These are phyloP conservation scores for Psilocybe sp. DNA, from an alignment of 768 basidiomycete genomes.

Conservation along the genomic window DNA sequence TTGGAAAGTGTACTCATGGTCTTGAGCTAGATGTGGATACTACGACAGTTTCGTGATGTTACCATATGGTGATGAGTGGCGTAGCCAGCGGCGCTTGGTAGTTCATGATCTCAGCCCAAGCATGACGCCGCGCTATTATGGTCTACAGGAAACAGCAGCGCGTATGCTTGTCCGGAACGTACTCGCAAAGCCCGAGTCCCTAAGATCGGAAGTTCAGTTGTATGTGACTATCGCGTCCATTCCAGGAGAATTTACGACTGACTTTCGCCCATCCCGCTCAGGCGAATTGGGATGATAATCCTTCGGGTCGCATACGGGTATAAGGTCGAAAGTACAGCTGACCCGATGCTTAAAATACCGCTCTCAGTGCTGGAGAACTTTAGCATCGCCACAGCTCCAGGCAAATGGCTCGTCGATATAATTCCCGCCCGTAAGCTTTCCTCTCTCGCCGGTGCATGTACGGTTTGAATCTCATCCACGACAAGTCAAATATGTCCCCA, in stretches of 20 bases:
- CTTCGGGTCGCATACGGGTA: conserved; percentile 57
- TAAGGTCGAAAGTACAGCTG: conserved; percentile 45
- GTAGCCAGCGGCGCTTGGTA: conserved; percentile 30
- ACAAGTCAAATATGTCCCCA: conserved; percentile 45
- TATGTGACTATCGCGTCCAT: not conserved
- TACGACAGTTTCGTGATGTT: conserved; percentile 36
- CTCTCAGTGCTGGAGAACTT: conserved; percentile 49
- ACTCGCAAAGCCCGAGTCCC: conserved; percentile 19
- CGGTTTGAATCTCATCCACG: not conserved
- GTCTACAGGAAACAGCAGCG: conserved; percentile 18
- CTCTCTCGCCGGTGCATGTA: not conserved
- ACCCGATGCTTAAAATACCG: conserved; percentile 48
- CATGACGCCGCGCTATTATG: conserved; percentile 12
- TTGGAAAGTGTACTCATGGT: too few species aligned
- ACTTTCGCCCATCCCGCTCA: conserved; percentile 9
- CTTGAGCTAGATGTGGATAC: conserved; percentile 25
- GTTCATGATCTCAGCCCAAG: conserved; percentile 17
- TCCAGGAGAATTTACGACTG: not conserved
- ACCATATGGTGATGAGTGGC: conserved; percentile 38
- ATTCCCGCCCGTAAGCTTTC: conserved; percentile 27
- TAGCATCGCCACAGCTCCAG: conserved; percentile 39
- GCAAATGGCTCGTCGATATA: conserved; percentile 36
- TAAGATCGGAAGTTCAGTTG: conserved; percentile 31
- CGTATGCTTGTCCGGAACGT: conserved; percentile 17
- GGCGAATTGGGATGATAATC: conserved; percentile 50